Percentiles rank a stretch among this genome's conserved stretches.
phyloP scores from a whole-genome alignment of 306 rosid species.

The Dryas alaskensis region DNA sequence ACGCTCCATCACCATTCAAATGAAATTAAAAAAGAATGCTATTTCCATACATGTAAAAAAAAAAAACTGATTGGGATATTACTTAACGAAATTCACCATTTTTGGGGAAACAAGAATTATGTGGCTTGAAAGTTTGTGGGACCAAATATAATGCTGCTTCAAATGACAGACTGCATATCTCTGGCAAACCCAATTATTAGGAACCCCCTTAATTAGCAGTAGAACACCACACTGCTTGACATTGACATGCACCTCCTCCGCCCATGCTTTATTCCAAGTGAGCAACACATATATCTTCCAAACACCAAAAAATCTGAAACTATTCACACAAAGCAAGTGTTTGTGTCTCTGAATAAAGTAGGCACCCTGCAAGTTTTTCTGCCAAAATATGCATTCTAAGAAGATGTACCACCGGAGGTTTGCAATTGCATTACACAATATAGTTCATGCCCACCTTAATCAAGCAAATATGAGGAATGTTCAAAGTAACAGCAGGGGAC shows the following conservation, averaged over 20 bases:
- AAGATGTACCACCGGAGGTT: slow-evolving; percentile 13
- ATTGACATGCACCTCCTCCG: neutral
- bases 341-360: neutral
- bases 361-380: slow-evolving; percentile 20
- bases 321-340: slow-evolving; percentile 12
- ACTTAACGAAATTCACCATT: neutral
- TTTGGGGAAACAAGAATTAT: neutral
- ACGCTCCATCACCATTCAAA: neutral
- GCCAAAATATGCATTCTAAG: slow-evolving; percentile 24
- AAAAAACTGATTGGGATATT: neutral
- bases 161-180: slow-evolving; percentile 2
- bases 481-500: slow-evolving; percentile 69
- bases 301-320: slow-evolving; percentile 3
- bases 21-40: neutral
- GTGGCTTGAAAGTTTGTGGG: neutral
- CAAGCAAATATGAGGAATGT: slow-evolving; percentile 83
- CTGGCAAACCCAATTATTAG: slow-evolving; percentile 10
- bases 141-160: neutral
- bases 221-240: neutral
- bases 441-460: slow-evolving; percentile 89
- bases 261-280: slow-evolving; percentile 10
- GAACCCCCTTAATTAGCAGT: neutral
- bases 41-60: neutral
- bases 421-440: slow-evolving; percentile 47
- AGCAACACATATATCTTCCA: slow-evolving; percentile 17